These are phyloP conservation scores for Coniferiporia sulphurascens DNA, from an alignment of 1,284 basidiomycete species.

Conservation along the genomic window DNA sequence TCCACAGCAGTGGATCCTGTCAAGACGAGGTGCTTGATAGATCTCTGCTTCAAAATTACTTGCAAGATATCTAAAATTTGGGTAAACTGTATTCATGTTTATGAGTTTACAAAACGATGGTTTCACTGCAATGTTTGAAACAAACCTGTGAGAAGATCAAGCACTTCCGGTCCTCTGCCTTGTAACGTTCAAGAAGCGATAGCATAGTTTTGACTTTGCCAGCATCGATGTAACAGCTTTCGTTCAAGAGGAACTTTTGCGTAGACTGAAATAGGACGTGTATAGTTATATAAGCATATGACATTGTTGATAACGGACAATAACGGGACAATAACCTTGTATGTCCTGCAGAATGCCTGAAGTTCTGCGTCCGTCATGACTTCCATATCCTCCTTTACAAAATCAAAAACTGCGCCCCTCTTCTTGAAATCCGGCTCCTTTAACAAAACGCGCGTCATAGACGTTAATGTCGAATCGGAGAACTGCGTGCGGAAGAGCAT, in stretches of 20 bases:
- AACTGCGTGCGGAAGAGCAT: conserved; percentile 90
- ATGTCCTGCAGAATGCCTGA: conserved; percentile 74
- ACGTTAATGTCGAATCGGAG: conserved; percentile 69
- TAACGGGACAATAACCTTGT: conserved; percentile 56
- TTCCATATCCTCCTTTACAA: conserved; percentile 89
- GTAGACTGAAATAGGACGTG: conserved; percentile 52
- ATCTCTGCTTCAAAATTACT: conserved; percentile 73
- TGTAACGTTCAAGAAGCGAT: conserved; percentile 67
- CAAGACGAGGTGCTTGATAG: conserved; percentile 81
- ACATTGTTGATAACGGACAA: background rate
- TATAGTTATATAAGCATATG: no score
- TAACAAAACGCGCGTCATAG: conserved; percentile 78
- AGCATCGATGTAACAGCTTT: conserved; percentile 79
- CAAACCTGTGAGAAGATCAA: conserved; percentile 90
- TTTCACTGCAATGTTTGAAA: background rate
- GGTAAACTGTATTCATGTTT: conserved; percentile 63
- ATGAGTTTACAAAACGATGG: background rate
- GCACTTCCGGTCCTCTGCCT: conserved; percentile 72
- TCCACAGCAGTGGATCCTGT: conserved; percentile 95
- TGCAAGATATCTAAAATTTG: conserved; percentile 93
- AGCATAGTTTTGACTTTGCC: conserved; percentile 85
- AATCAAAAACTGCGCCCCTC: conserved; percentile 71
- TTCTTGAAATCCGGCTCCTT: conserved; percentile 88
- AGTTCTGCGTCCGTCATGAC: conserved; percentile 95
- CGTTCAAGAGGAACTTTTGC: conserved; percentile 70